Conservation (phyloP, 2,329 filamentous ascomycete genomes). For the Scedosporium boydii region DNA sequence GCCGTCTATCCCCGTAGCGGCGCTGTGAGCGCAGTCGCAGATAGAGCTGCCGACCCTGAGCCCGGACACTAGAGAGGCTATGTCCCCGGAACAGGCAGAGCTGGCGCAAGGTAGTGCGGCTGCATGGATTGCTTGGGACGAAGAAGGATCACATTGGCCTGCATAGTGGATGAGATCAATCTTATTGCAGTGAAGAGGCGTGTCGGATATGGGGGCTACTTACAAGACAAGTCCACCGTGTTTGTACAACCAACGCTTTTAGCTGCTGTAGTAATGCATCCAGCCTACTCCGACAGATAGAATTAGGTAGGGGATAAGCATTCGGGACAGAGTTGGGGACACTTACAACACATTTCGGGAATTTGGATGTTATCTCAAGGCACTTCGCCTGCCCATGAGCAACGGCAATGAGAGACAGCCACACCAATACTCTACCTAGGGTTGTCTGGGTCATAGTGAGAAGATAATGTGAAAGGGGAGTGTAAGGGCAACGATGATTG, state of each 20-base stretch:
- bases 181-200: too few species aligned
- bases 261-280: not conserved
- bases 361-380: slow-evolving; percentile 2
- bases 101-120: not conserved
- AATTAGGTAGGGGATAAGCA: too few species aligned
- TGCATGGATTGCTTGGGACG: not conserved
- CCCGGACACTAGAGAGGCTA: not conserved
- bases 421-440: not conserved
- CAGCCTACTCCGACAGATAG: not conserved
- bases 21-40: slow-evolving; percentile 2
- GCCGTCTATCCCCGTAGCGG: not conserved
- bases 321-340: not conserved
- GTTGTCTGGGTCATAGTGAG: too few species aligned
- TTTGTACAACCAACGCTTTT: not conserved
- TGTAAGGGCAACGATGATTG: too few species aligned
- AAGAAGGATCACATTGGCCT: slow-evolving; percentile 1
- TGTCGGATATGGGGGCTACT: not conserved
- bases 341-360: slow-evolving; percentile 1
- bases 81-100: not conserved
- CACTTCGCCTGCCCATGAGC: not conserved
- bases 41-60: not conserved
- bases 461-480: too few species aligned
- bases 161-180: not conserved
- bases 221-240: slow-evolving; percentile 4
- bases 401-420: not conserved